Percentiles rank a stretch among this genome's conserved stretches.
Conservation (phyloP, 2,329 filamentous ascomycete species). For the Xylariaceae sp. region DNA sequence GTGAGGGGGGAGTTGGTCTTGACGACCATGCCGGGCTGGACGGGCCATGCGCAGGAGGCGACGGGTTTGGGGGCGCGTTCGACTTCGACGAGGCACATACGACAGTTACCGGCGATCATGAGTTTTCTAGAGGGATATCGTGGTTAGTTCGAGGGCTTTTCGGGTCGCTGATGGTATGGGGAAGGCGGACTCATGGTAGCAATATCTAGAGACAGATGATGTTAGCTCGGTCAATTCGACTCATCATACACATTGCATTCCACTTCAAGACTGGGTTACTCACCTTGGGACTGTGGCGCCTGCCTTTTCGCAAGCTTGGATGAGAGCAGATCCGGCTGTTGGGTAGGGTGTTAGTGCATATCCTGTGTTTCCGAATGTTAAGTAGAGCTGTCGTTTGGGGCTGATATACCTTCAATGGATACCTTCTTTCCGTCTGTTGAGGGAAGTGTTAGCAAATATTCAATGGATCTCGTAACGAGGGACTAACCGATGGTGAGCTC, state of each 20-base stretch:
- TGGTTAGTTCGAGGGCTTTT: slow-evolving; percentile 35
- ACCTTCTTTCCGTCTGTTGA: slow-evolving; percentile 89
- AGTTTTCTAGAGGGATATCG: slow-evolving; percentile 66
- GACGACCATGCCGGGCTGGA: slow-evolving; percentile 97
- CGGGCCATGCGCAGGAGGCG: slow-evolving; percentile 97
- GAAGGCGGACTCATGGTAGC: slow-evolving; percentile 86
- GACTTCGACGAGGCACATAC: slow-evolving; percentile 99
- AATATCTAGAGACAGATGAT: slow-evolving; percentile 64
- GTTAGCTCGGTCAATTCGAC: slow-evolving; percentile 32
- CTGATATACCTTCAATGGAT: slow-evolving; percentile 81
- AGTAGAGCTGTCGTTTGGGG: slow-evolving; percentile 1
- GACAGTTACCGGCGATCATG: slow-evolving; percentile 98
- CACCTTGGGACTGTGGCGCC: slow-evolving; percentile 84
- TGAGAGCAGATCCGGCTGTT: slow-evolving; percentile 89
- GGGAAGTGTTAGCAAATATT: slow-evolving; percentile 20
- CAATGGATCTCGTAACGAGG: neutral
- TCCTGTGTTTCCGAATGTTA: neutral
- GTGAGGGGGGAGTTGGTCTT: slow-evolving; percentile 96
- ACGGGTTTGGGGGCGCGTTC: slow-evolving; percentile 95
- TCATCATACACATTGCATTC: slow-evolving; percentile 2
- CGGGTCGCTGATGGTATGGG: slow-evolving; percentile 20
- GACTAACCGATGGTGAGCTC: slow-evolving; percentile 88
- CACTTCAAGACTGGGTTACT: slow-evolving; percentile 23
- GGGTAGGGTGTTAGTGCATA: slow-evolving; percentile 35
- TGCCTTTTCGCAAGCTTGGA: slow-evolving; percentile 98